A percentile compares a stretch with the other conserved stretches of the same genome.
Evolutionary conservation across 805 yeast species (phyloP).

Genomic region (Starmerella potacharoeniae): DNA sequence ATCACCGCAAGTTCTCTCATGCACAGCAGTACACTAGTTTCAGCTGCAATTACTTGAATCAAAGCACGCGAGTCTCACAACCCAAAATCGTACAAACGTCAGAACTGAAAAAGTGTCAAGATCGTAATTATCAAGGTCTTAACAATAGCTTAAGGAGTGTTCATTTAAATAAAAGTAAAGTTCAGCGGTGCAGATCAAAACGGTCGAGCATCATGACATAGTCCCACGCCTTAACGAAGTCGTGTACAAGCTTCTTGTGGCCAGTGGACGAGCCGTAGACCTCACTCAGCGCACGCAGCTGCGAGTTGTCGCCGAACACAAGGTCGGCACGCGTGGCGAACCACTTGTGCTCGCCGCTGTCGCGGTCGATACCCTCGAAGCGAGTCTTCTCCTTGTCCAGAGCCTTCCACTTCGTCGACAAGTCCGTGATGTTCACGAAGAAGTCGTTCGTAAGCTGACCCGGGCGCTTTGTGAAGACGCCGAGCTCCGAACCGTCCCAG

Average conservation of each 20-base stretch:
- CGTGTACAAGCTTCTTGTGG: conserved; percentile 11
- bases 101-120: no score
- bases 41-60: no score
- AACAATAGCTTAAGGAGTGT: no score
- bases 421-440: conserved; percentile 14
- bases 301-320: conserved; percentile 14
- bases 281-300: conserved; percentile 18
- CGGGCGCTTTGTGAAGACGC: conserved; percentile 14
- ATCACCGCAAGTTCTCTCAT: no score
- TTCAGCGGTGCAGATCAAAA: conserved; percentile 10
- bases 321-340: conserved; percentile 16
- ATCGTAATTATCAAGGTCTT: no score
- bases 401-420: conserved; percentile 15
- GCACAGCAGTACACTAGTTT: no score
- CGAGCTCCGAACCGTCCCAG: conserved; percentile 17
- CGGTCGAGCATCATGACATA: conserved; percentile 20
- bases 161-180: no score
- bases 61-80: no score
- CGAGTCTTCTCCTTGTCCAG: conserved; percentile 13
- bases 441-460: conserved; percentile 17
- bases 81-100: no score
- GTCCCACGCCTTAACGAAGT: conserved; percentile 19
- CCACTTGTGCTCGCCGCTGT: conserved; percentile 15
- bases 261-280: conserved; percentile 12
- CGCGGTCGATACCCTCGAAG: conserved; percentile 18